A percentile compares a stretch with the other conserved stretches of the same genome.
Evolutionary conservation across 768 basidiomycete genomes (phyloP).

Genomic region (Chiua virens): DNA sequence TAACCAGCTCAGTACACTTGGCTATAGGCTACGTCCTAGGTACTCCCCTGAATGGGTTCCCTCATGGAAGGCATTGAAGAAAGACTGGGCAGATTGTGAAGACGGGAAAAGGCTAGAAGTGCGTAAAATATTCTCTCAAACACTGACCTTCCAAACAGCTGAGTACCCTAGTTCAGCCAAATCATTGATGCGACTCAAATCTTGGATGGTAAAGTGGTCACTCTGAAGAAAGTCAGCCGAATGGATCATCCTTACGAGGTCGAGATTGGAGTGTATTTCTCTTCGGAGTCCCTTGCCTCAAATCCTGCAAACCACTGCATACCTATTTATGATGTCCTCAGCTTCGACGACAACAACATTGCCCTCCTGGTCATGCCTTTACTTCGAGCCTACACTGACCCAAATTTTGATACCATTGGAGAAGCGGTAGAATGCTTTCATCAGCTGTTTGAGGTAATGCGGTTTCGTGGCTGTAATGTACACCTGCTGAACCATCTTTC

Average conservation of each 20-base stretch:
- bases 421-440: conserved; percentile 34
- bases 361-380: conserved; percentile 33
- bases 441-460: conserved; percentile 31
- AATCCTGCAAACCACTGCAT: conserved; percentile 25
- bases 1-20: conserved; percentile 3
- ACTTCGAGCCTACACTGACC: conserved; percentile 25
- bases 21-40: conserved; percentile 36
- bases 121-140: conserved; percentile 6
- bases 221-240: conserved; percentile 26
- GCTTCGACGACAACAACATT: too few relatives aligned
- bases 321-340: conserved; percentile 22
- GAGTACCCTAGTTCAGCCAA: background rate
- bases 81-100: conserved; percentile 5
- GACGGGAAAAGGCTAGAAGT: conserved; percentile 9
- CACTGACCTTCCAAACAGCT: too few relatives aligned
- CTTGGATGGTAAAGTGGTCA: conserved; percentile 25
- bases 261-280: conserved; percentile 23
- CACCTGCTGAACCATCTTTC: background rate
- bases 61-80: conserved; percentile 28
- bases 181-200: conserved; percentile 31
- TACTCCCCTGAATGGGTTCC: conserved; percentile 32
- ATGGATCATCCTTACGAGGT: conserved; percentile 17
- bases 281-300: background rate
- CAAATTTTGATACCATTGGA: conserved; percentile 31
- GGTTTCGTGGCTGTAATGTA: background rate